Evolutionary conservation across 73 alveolate species (phyloP).

Genomic region (Paramecium sonneborni): DNA sequence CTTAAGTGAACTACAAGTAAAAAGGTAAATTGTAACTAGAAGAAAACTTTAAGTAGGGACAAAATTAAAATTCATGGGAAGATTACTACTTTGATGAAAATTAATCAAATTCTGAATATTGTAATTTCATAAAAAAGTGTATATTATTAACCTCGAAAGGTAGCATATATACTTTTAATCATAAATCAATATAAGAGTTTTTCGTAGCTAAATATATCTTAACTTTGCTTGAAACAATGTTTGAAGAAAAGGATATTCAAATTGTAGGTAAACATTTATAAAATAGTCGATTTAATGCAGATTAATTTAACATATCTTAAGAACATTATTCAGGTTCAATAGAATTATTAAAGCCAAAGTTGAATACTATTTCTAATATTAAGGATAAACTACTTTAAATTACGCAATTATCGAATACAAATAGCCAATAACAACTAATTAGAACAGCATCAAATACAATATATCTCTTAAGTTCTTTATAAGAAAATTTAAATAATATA

Average conservation of each 20-base stretch:
- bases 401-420: neutral
- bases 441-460: neutral
- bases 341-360: neutral
- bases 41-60: neutral
- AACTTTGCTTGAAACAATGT: neutral
- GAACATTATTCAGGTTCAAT: neutral
- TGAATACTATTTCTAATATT: neutral
- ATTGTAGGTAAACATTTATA: neutral
- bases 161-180: neutral
- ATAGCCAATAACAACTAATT: neutral
- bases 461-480: neutral
- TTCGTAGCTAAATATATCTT: neutral
- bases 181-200: neutral
- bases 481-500: neutral
- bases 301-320: neutral
- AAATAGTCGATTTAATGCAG: neutral
- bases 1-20: neutral
- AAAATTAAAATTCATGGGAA: neutral
- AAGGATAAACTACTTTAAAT: neutral
- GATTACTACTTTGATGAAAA: neutral
- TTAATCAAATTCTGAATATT: neutral
- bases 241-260: neutral
- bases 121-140: neutral
- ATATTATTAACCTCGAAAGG: neutral
- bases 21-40: neutral